phyloP scores from a whole-genome alignment of 2,329 filamentous ascomycete species.

The Cadophora gregata region DNA sequence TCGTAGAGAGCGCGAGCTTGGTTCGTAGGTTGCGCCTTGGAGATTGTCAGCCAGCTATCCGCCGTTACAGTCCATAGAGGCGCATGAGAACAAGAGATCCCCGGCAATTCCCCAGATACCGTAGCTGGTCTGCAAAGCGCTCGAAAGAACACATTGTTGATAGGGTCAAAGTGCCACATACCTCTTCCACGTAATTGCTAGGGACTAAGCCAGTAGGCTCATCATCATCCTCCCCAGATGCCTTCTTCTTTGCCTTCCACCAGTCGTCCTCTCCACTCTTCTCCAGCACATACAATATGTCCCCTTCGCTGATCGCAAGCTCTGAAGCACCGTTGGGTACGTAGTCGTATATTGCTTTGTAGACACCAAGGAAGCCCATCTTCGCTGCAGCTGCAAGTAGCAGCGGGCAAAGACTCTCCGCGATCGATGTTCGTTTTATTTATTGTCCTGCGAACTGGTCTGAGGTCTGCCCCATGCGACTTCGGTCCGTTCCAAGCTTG shows the following conservation, averaged over 20 bases:
- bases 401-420: conserved; percentile 28
- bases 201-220: conserved; percentile 64
- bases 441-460: conserved; percentile 37
- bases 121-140: not conserved
- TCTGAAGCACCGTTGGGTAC: conserved; percentile 84
- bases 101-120: not conserved
- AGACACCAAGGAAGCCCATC: conserved; percentile 94
- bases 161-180: conserved; percentile 52
- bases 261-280: conserved; percentile 77
- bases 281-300: conserved; percentile 83
- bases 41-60: conserved; percentile 27
- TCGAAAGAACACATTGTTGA: not conserved
- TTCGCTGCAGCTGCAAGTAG: conserved; percentile 28
- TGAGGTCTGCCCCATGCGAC: conserved; percentile 38
- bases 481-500: conserved; percentile 36
- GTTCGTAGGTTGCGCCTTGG: conserved; percentile 66
- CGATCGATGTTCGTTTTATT: conserved; percentile 31
- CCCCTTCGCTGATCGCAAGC: conserved; percentile 82
- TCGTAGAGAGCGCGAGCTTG: conserved; percentile 95
- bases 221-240: conserved; percentile 47
- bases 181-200: conserved; percentile 94
- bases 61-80: not conserved
- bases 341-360: conserved; percentile 92
- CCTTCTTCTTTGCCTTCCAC: conserved; percentile 66
- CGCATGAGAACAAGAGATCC: not conserved